Evolutionary conservation across 176 grass and related monocot species (phyloP).

Genomic region (Eragrostis nindensis): DNA sequence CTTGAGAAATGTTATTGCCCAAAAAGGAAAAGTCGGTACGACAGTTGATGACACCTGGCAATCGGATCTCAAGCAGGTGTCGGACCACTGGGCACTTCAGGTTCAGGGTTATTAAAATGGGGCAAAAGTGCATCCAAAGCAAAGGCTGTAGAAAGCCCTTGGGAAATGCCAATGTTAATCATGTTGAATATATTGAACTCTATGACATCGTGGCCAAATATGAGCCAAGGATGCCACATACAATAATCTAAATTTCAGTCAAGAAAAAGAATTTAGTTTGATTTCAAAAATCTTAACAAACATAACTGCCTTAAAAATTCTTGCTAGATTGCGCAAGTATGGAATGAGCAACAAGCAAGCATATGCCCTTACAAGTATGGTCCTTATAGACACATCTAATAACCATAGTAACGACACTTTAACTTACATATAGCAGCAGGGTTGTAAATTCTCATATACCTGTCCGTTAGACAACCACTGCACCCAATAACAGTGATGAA

Average conservation of each 20-base stretch:
- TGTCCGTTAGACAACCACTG: no score
- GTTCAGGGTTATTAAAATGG: conserved; percentile 16
- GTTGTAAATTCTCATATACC: no score
- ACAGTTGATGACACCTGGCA: neutral
- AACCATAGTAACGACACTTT: no score
- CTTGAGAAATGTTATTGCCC: neutral
- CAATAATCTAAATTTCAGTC: neutral
- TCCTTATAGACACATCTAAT: no score
- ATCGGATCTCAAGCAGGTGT: neutral
- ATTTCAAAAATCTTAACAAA: no score
- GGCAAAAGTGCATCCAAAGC: conserved; percentile 55
- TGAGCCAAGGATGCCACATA: neutral
- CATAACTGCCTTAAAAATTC: no score
- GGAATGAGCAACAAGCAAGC: no score
- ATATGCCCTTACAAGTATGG: no score
- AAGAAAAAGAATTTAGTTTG: neutral
- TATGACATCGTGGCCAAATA: neutral
- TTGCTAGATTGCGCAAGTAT: no score
- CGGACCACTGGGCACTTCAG: neutral
- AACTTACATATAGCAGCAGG: no score
- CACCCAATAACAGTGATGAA: neutral
- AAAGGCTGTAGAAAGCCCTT: conserved; percentile 29
- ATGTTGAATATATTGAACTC: neutral
- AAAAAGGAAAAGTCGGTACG: conserved; percentile 29
- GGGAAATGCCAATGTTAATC: conserved; percentile 42